Conservation (phyloP, 129 eudicot genomes). For the Sambucus nigra region DNA sequence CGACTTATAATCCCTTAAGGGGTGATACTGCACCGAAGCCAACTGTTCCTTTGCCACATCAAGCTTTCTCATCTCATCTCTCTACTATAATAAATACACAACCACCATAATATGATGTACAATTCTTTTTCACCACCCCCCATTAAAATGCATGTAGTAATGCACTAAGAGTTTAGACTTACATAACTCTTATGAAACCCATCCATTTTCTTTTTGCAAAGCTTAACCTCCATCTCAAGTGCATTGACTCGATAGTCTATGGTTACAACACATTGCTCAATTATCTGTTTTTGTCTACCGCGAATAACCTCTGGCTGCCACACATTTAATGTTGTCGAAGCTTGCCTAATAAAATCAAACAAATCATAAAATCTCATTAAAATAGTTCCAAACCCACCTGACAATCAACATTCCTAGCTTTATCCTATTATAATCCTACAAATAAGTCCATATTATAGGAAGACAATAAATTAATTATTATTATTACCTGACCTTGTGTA, state of each 20-base stretch:
- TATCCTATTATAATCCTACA: no score
- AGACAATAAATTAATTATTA: no score
- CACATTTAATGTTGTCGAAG: constrained; percentile 80
- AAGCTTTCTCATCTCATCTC: constrained; percentile 50
- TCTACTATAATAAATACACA: constrained; percentile 21
- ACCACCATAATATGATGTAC: neutral
- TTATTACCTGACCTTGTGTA: constrained; percentile 44
- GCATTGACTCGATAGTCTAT: constrained; percentile 47
- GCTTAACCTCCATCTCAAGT: constrained; percentile 85
- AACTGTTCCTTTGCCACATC: constrained; percentile 45
- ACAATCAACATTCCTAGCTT: neutral
- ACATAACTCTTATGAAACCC: constrained; percentile 50
- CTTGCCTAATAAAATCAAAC: constrained; percentile 32
- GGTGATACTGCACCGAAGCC: constrained; percentile 50
- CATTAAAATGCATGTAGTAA: neutral
- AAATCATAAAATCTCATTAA: neutral
- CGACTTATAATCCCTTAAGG: constrained; percentile 34
- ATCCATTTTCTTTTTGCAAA: constrained; percentile 63
- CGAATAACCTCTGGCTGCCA: constrained; percentile 90
- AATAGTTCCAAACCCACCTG: neutral
- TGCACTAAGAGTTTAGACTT: constrained; percentile 9
- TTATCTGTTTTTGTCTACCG: constrained; percentile 64
- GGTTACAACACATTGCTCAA: constrained; percentile 67
- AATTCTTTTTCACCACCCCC: neutral
- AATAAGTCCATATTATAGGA: no score